Percentiles rank a stretch among this genome's conserved stretches.
Evolutionary conservation across 495 filamentous ascomycete species (phyloP).

Genomic region (Mycothermus thermophilus): DNA sequence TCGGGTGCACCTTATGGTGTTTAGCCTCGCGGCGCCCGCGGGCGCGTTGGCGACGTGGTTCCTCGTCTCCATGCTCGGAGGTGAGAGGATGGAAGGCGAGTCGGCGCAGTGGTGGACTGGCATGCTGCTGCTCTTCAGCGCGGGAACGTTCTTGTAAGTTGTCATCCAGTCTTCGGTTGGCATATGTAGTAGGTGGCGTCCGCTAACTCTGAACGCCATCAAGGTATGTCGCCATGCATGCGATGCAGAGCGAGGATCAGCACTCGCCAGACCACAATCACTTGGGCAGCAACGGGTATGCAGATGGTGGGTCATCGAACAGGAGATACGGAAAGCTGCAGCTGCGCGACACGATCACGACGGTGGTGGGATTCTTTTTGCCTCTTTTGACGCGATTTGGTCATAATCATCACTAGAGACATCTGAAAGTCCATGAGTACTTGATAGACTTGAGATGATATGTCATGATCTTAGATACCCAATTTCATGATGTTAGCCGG

Average conservation of each 20-base stretch:
- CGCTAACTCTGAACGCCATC: conserved; percentile 8
- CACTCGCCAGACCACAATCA: conserved; percentile 37
- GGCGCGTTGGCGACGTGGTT: conserved; percentile 77
- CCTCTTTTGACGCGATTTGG: conserved; percentile 83
- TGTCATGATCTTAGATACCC: too few species aligned
- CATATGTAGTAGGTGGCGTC: neutral
- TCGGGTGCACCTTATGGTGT: conserved; percentile 72
- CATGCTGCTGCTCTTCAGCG: conserved; percentile 80
- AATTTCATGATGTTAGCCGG: too few species aligned
- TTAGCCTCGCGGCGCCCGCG: conserved; percentile 78
- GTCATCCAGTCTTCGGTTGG: neutral
- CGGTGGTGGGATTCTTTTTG: conserved; percentile 78
- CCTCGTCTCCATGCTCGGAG: conserved; percentile 58
- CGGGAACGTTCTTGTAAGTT: conserved; percentile 85
- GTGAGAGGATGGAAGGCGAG: conserved; percentile 27
- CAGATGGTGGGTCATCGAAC: conserved; percentile 40
- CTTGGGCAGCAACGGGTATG: conserved; percentile 48
- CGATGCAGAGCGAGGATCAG: conserved; percentile 70
- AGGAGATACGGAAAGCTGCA: conserved; percentile 37
- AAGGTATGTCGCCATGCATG: conserved; percentile 97
- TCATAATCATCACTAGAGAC: conserved; percentile 58
- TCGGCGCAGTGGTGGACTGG: conserved; percentile 73
- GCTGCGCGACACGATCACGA: conserved; percentile 55
- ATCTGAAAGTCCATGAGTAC: conserved; percentile 4
- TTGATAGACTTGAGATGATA: conserved; percentile 4